phyloP scores from a whole-genome alignment of 352 stramenopile genomes.

The Globisporangium iwayamae region DNA sequence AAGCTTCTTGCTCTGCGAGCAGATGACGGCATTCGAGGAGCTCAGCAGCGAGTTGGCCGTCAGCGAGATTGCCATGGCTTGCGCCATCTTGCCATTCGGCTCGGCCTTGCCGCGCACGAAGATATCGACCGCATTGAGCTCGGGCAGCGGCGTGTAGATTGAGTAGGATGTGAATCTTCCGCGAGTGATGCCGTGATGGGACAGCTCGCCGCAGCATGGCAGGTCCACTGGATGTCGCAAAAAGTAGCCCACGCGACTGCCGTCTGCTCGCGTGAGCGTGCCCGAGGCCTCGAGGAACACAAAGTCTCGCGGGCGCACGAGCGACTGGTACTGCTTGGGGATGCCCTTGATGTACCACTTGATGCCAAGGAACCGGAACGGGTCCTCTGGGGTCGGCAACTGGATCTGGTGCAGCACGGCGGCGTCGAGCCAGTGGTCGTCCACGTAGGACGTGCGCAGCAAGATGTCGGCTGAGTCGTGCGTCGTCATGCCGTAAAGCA shows the following conservation, averaged over 20 bases:
- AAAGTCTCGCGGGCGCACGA: conserved; percentile 19
- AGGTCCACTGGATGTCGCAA: conserved; percentile 22
- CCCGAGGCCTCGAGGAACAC: conserved; percentile 19
- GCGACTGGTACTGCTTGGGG: not conserved
- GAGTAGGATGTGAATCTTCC: conserved; percentile 11
- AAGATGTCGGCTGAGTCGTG: conserved; percentile 20
- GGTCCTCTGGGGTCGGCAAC: conserved; percentile 7
- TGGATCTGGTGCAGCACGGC: conserved; percentile 15
- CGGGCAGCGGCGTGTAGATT: conserved; percentile 14
- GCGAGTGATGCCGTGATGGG: conserved; percentile 3
- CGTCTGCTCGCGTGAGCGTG: conserved; percentile 1
- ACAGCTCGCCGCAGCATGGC: conserved; percentile 3
- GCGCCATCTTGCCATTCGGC: conserved; percentile 12
- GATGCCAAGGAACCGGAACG: conserved; percentile 20
- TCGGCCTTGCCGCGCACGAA: conserved; percentile 14
- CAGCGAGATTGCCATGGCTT: conserved; percentile 7
- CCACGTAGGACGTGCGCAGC: conserved; percentile 17
- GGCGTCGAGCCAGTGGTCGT: conserved; percentile 18
- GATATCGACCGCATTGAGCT: conserved; percentile 11
- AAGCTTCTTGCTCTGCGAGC: conserved; percentile 36
- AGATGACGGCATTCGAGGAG: conserved; percentile 19
- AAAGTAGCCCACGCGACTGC: conserved; percentile 17
- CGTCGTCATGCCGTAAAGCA: conserved; percentile 16
- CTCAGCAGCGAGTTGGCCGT: conserved; percentile 23
- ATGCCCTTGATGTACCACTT: conserved; percentile 21